Base-by-base conservation (phyloP, 306 rosid species). In the Vigna angularis region DNA sequence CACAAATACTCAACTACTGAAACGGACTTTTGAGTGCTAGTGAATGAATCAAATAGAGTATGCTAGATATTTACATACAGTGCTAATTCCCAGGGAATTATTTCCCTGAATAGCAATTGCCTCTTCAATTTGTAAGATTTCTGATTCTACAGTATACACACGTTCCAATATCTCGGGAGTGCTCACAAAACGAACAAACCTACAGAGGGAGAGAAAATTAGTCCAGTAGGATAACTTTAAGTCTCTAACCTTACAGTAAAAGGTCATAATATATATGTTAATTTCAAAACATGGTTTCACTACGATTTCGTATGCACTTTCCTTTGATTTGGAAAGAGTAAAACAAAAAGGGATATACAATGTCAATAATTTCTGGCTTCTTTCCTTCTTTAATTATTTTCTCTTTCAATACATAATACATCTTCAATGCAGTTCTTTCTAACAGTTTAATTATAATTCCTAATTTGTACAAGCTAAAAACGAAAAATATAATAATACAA, bases 151-250 rank as follows among this genome's bases (percentile, higher is more conserved):
- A 66, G 90, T 87, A 84, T 88, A 91, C 76, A 91, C 98, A 28
- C 99, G 90, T 84, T 96, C 99, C 89, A 96, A 80, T 72, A 96
- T 85, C 88, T 96, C 98, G 4, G 98, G 99, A 70, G 96, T 93
- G 84, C 88, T 91, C 82, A 96, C 98, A 81, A 96, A 96, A 73
- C 99, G 98, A 56, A 96, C 98, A 87, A 96, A 96, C 86, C 99
- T 96, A 76, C 52, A 86, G n/a, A 79, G 61, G 65, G 49, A 36
- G 28, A 57, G 32, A 67, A 50, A 48, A 59, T 81, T 79, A 87
- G 79, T 74, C 32, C 28, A 53, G 62, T 40, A 56, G 17, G 67
- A 56, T 52, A 64, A 14, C 14, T 52, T 63, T 47, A 71, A 42
- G 73, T 26, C 28, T 73, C 24, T 17, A 79, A 74, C 50, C 72